These are phyloP conservation scores for Xylaria sp. DNA, from an alignment of 2,329 filamentous ascomycete genomes.

Conservation along the genomic window DNA sequence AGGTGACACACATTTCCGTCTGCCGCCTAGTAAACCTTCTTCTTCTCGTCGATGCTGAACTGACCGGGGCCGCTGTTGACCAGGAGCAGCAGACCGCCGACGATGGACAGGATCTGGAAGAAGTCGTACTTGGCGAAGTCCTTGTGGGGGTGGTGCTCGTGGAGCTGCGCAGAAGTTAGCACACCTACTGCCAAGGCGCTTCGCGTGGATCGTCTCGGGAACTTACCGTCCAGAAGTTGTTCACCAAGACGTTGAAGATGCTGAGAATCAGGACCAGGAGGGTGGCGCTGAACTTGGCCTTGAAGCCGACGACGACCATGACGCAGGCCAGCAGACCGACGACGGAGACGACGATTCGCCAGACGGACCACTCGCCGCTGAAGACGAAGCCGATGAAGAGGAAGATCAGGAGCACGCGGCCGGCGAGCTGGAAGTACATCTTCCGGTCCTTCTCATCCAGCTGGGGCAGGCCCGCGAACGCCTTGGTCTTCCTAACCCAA, in stretches of 20 bases:
- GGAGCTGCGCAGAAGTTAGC: conserved; percentile 64
- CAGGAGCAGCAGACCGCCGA: conserved; percentile 91
- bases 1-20: not conserved
- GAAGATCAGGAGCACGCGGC: conserved; percentile 94
- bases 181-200: conserved; percentile 8
- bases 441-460: conserved; percentile 99
- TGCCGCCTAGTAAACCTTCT: conserved; percentile 87
- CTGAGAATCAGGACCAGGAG: conserved; percentile 94
- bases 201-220: not conserved
- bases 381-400: conserved; percentile 97
- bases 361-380: conserved; percentile 88
- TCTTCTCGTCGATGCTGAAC: conserved; percentile 99
- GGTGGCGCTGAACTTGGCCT: conserved; percentile 98
- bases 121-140: conserved; percentile 99
- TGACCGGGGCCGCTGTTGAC: conserved; percentile 99
- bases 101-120: conserved; percentile 99
- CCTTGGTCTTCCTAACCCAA: conserved; percentile 97
- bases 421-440: conserved; percentile 99
- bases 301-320: conserved; percentile 99
- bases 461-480: conserved; percentile 89
- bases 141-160: conserved; percentile 98
- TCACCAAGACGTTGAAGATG: conserved; percentile 94
- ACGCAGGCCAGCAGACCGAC: conserved; percentile 89
- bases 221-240: conserved; percentile 99
- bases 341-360: conserved; percentile 81